A percentile compares a stretch with the other conserved stretches of the same genome.
Evolutionary conservation across 2,329 filamentous ascomycete species (phyloP).

Genomic region (Blastomyces emzantsi): DNA sequence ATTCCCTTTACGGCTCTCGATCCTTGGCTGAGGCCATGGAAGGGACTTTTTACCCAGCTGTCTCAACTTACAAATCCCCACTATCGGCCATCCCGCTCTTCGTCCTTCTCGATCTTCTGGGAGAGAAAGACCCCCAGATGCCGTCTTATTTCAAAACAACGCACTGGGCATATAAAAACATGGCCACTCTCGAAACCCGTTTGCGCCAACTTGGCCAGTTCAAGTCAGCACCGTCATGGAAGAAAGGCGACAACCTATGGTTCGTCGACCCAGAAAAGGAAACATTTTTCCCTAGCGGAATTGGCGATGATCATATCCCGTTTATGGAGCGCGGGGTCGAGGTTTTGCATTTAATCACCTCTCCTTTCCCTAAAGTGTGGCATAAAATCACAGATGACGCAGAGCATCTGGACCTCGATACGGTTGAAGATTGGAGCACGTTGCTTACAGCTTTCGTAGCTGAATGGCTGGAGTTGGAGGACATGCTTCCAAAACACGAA

Average conservation of each 20-base stretch:
- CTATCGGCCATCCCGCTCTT: constrained; percentile 79
- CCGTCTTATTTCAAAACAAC: constrained; percentile 84
- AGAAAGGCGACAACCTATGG: constrained; percentile 44
- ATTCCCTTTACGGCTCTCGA: constrained; percentile 82
- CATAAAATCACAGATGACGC: constrained; percentile 77
- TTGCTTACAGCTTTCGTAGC: constrained; percentile 76
- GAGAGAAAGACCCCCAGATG: constrained; percentile 56
- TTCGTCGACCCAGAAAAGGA: constrained; percentile 55
- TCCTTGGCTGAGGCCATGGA: constrained; percentile 80
- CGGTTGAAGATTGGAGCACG: constrained; percentile 77
- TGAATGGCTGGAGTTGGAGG: constrained; percentile 84
- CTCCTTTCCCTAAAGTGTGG: constrained; percentile 55
- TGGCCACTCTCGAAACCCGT: constrained; percentile 65
- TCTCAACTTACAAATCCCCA: constrained; percentile 65
- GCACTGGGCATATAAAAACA: constrained; percentile 80
- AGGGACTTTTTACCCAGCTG: constrained; percentile 54
- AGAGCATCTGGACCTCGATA: constrained; percentile 69
- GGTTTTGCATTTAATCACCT: constrained; percentile 75
- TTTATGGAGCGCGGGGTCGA: constrained; percentile 83
- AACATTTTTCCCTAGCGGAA: constrained; percentile 42
- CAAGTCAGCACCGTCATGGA: constrained; percentile 49
- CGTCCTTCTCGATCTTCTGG: constrained; percentile 83
- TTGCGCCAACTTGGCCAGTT: constrained; percentile 59
- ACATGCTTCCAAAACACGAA: constrained; percentile 32
- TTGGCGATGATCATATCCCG: constrained; percentile 84